Base-by-base conservation (phyloP, 805 yeast genomes). In the Hanseniaspora guilliermondii region DNA sequence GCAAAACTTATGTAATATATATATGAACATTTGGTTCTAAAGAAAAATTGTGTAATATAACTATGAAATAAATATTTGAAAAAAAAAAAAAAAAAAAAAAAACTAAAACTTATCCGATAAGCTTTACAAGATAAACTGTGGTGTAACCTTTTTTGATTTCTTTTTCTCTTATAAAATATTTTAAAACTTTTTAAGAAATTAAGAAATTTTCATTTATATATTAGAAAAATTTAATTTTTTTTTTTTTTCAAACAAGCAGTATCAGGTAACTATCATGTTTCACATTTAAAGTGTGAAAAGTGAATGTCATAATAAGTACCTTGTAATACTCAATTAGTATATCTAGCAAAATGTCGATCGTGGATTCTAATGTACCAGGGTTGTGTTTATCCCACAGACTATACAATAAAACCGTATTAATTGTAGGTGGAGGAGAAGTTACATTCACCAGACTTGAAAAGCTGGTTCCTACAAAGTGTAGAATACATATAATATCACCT, bases 381-480 rank as follows among this genome's bases (percentile, higher is more conserved):
- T 56, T 67, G 35, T 62, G 62, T 50, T 49, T 67, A 22, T 68
- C 69, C 1, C 68, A 66, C 52, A 60, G 63, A 52, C 49, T 68
- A 12, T 52, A 56, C 9, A 61, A 56, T 19, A 58, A 59, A 39
- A 57, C 63, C 41, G 61, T 68, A 3, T 56, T 68, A 16, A 49
- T 68, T 9, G 62, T 68, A 16, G 71, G 71, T 9, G 69, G 63
- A 19, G 71, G 71, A n/a, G 67, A 62, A 38, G 69, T 68, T 16
- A 65, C 66, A 2, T 48, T 60, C 17, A 66, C 69, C 1, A 59
- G 71, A 53, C 42, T 68, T 16, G 58, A 58, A 21, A 68, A 68
- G 44, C 56, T 68, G 25, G 53, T 67, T 7, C 65, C 68, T 0
- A 65, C 70, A 2, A 68, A 68, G 9, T 63, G 68, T 39, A 59